Percentiles rank a stretch among this genome's conserved stretches.
Evolutionary conservation across 345 rosid genomes (phyloP).

Genomic region (Populus davidiana): DNA sequence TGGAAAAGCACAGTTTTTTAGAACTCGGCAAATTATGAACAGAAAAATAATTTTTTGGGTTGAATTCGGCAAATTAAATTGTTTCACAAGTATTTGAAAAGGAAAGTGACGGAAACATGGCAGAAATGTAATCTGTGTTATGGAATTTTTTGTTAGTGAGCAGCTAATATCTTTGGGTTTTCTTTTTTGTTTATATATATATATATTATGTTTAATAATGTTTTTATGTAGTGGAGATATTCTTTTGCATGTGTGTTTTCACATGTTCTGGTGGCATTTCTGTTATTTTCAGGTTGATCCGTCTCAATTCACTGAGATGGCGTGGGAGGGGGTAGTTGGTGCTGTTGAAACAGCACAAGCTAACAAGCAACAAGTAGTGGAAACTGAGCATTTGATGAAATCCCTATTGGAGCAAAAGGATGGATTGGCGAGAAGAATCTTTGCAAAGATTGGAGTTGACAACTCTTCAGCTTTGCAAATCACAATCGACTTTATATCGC

Average conservation of each 20-base stretch:
- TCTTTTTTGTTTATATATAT: neutral
- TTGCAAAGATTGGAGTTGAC: conserved; percentile 72
- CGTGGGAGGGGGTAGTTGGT: conserved; percentile 74
- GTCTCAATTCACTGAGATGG: conserved; percentile 77
- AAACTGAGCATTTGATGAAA: conserved; percentile 91
- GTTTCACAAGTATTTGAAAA: neutral
- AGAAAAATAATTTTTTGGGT: neutral
- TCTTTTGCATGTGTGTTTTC: neutral
- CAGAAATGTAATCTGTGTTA: neutral
- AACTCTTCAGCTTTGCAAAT: conserved; percentile 69
- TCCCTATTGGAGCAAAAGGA: conserved; percentile 86
- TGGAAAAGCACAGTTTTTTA: too few relatives aligned
- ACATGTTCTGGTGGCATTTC: neutral
- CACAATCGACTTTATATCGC: conserved; percentile 54
- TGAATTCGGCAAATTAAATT: neutral
- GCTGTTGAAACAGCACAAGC: conserved; percentile 68
- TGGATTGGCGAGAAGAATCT: conserved; percentile 75
- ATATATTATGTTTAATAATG: neutral
- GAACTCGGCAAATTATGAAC: too few relatives aligned
- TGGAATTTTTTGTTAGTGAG: neutral
- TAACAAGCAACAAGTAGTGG: conserved; percentile 66
- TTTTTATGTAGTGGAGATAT: too few relatives aligned
- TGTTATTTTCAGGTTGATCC: conserved; percentile 43
- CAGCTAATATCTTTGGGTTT: neutral
- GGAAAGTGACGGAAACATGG: neutral